Conservation (phyloP, 331 rosid genomes). For the Quercus tomentella region DNA sequence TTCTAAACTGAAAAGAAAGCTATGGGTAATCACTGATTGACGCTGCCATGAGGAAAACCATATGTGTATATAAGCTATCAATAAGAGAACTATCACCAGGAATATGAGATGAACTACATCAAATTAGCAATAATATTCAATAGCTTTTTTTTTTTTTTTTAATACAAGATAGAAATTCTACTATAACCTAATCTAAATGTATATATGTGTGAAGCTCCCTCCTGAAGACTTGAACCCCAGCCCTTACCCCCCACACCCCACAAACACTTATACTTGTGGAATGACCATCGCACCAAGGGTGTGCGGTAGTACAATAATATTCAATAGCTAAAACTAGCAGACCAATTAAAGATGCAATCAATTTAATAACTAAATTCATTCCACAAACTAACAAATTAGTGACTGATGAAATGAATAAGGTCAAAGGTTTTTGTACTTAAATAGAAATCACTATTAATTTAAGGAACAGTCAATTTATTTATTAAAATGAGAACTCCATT, state of each 20-base stretch:
- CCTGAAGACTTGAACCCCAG: fast-evolving
- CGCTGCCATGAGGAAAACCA: neutral
- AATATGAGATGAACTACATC: neutral
- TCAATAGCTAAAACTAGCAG: neutral
- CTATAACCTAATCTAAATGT: no score
- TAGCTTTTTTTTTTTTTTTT: neutral
- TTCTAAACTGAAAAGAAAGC: neutral
- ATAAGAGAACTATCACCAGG: neutral
- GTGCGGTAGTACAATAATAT: neutral
- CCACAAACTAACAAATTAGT: neutral
- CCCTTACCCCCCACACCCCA: no score
- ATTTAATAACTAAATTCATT: neutral
- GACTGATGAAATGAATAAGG: neutral
- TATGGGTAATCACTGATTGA: neutral
- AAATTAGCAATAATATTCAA: neutral
- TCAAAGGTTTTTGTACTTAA: neutral
- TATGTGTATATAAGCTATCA: neutral
- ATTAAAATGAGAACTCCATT: neutral
- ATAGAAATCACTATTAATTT: neutral
- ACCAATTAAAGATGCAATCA: neutral
- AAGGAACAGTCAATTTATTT: neutral
- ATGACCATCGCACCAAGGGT: no score
- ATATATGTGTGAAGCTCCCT: fast-evolving
- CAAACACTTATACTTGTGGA: no score
- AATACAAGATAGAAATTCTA: no score